Evolutionary conservation across 331 rosid genomes (phyloP).

Genomic region (Quercus phellos): DNA sequence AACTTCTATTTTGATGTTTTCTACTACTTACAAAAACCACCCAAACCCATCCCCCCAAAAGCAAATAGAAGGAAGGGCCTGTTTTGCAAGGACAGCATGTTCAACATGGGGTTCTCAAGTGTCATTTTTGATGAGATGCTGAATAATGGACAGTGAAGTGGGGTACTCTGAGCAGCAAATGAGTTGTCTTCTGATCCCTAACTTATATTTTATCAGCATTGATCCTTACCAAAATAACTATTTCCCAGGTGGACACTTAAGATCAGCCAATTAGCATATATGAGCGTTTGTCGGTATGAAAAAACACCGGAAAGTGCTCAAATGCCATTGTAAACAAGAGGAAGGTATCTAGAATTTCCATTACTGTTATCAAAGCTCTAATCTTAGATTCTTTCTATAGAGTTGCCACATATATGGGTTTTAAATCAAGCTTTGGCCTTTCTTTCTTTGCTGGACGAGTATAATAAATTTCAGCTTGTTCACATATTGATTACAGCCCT

Average conservation of each 20-base stretch:
- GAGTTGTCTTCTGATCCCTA: constrained; percentile 26
- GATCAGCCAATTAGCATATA: constrained; percentile 30
- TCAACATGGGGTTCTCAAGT: constrained; percentile 22
- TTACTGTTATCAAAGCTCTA: neutral
- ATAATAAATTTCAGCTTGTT: neutral
- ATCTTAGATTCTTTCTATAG: neutral
- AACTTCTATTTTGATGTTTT: neutral
- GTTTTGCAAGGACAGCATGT: constrained; percentile 12
- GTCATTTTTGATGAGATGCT: constrained; percentile 25
- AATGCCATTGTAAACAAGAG: neutral
- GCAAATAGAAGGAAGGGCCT: neutral
- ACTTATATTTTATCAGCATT: constrained; percentile 21
- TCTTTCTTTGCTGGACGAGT: neutral
- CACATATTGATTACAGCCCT: constrained; percentile 12
- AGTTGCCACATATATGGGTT: neutral
- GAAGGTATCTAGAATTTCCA: constrained; percentile 2
- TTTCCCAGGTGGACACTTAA: constrained; percentile 29
- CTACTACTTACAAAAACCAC: neutral
- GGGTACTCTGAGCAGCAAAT: constrained; percentile 18
- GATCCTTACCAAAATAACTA: constrained; percentile 10
- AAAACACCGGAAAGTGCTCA: constrained; percentile 1
- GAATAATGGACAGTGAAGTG: constrained; percentile 28
- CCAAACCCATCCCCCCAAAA: neutral
- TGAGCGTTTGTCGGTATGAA: constrained; percentile 24
- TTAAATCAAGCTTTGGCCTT: neutral